Evolutionary conservation across 805 yeast genomes (phyloP).

Genomic region (Schizosaccharomyces lindneri): DNA sequence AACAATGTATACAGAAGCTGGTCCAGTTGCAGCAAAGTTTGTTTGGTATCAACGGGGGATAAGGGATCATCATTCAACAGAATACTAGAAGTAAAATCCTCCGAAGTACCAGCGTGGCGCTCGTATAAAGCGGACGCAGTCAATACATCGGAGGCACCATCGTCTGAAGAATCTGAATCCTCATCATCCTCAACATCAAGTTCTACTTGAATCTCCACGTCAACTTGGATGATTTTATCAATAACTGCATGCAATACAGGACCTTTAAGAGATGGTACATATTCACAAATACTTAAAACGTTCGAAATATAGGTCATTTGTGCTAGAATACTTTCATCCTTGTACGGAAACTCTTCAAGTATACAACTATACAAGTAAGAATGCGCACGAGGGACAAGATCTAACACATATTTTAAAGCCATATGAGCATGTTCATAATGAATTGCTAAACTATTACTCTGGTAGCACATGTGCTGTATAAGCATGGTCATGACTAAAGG

Average conservation of each 20-base stretch:
- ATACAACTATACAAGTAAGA: not conserved
- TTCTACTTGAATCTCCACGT: constrained; percentile 74
- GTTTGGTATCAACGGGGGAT: not conserved
- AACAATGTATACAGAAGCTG: constrained; percentile 35
- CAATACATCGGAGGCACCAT: not conserved
- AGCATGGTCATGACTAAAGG: constrained; percentile 1
- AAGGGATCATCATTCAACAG: not conserved
- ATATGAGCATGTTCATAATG: constrained; percentile 1
- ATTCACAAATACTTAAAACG: constrained; percentile 29
- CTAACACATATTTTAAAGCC: constrained; percentile 2
- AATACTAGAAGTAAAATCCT: not conserved
- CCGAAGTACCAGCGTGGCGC: not conserved
- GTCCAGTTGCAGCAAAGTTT: constrained; percentile 32
- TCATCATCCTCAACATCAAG: constrained; percentile 63
- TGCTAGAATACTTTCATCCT: constrained; percentile 30
- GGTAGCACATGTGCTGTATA: not conserved
- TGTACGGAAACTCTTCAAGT: constrained; percentile 41
- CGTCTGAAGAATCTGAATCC: constrained; percentile 17
- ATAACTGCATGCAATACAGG: constrained; percentile 55
- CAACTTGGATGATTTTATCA: constrained; percentile 60
- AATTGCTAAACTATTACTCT: not conserved
- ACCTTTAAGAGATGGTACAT: constrained; percentile 50
- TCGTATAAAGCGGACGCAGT: not conserved
- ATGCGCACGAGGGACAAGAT: constrained; percentile 2
- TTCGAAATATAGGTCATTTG: constrained; percentile 44